Evolutionary conservation across 306 rosid genomes (phyloP).

Genomic region (Vigna hirtella): DNA sequence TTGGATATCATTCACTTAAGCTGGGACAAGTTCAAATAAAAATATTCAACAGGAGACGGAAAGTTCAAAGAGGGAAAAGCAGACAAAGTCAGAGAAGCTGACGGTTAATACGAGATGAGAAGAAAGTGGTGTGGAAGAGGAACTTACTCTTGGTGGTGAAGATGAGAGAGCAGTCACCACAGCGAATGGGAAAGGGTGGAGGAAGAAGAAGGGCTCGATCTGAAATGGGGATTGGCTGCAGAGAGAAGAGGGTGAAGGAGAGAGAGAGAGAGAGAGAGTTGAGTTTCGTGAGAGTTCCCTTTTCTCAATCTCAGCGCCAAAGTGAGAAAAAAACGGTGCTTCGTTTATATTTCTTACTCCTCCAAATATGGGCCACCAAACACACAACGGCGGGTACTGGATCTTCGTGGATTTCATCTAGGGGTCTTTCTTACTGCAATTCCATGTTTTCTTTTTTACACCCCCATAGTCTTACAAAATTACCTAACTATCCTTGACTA

Average conservation of each 20-base stretch:
- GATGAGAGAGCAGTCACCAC: slow-evolving; percentile 40
- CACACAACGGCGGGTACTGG: background rate
- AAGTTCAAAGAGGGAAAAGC: slow-evolving; percentile 33
- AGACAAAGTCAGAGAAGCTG: background rate
- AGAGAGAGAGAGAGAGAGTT: slow-evolving; percentile 13
- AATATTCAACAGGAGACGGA: background rate
- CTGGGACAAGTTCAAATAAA: background rate
- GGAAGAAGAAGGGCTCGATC: slow-evolving; percentile 51
- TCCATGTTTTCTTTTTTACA: too few species aligned
- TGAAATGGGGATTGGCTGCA: slow-evolving; percentile 35
- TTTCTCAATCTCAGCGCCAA: slow-evolving; percentile 56
- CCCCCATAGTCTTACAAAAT: too few species aligned
- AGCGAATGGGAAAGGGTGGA: slow-evolving; percentile 11
- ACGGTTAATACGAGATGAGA: background rate
- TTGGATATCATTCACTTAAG: slow-evolving; percentile 9
- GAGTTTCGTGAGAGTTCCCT: slow-evolving; percentile 46
- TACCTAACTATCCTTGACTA: too few species aligned
- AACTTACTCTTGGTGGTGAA: slow-evolving; percentile 50
- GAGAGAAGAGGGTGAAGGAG: slow-evolving; percentile 3
- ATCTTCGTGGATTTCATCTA: background rate
- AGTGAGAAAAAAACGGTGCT: slow-evolving; percentile 58
- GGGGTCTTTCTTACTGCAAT: background rate
- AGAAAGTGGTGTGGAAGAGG: background rate
- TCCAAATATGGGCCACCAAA: slow-evolving; percentile 76
- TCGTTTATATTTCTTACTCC: slow-evolving; percentile 40